Base-by-base conservation (phyloP, 2,329 filamentous ascomycete species). In the Karstenula rhodostoma region DNA sequence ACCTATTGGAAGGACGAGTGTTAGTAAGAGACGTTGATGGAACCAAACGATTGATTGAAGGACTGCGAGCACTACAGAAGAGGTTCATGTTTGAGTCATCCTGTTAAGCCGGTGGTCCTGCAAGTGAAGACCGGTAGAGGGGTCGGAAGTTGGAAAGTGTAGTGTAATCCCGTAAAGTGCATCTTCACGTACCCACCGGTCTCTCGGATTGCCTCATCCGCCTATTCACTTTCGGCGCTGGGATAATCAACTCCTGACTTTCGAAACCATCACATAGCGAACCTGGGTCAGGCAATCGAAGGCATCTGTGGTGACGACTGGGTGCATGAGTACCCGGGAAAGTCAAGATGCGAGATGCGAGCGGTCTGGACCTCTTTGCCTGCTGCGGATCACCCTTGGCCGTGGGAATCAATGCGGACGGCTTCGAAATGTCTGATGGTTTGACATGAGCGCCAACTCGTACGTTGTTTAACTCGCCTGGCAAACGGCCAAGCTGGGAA, bases 401-500 rank as follows among this genome's bases (percentile, higher is more conserved):
- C 7, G 10, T 19, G 40, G 3, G 17, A 22, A 10, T 17, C 15
- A 32, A 15, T 19, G 19, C 13, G 8, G 19, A n/a, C 7, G n/a
- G 22, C 37, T 47, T 46, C 19, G 40, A 22, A 13, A 4, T 17
- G n/a, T 17, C 6, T 47, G 19, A 12, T 46, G 52, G 12, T 10
- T 25, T 29, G 19, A 17, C n/a, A 19, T 2, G 2, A 35, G 32
- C 22, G 23, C 25, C 12, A 23, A 22, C 35, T 32, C 17, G 40
- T 15, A 19, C 37, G 10, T 6, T 35, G 17, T 8, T 27, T 15
- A 44, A 12, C 13, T 43, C 35, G 2, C 40, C 19, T 4, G 54
- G 10, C 35, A 53, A 33, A 6, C 9, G 9, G 4, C 42, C 33
- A 27, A 48, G 9, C 12, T 73, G 67, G 29, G 48, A 69, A n/a